Base-by-base conservation (phyloP, 306 rosid genomes). In the Arachis stenosperma region DNA sequence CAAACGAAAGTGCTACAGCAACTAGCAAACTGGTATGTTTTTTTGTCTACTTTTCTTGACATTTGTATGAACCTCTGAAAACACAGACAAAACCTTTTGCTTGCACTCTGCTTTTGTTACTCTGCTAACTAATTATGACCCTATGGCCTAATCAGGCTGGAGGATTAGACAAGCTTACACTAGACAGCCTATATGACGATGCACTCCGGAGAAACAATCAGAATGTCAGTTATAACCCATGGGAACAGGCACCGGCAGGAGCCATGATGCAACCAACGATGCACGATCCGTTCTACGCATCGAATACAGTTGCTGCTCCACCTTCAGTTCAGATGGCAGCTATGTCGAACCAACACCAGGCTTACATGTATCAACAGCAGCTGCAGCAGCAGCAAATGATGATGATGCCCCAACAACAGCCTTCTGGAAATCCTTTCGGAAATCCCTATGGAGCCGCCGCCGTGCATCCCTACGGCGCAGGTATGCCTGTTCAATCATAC, bases 161-260 rank as follows among this genome's bases (percentile, higher is more conserved):
- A 77, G 99, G 99, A 27, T 83, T 95, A 39, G 99, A 95, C 92
- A 66, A 73, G 83, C 98, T 95, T 82, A 95, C 97, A 14, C 81
- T 95, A 69, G 98, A 95, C 89, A 95, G 99, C 81, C 86, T 95
- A 58, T 95, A 95, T 1, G 97, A 95, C 17, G 99, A 95, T 80
- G 99, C 99, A 15, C 83, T 90, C 50, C 86, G 98, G 82, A 84
- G 98, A 86, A 94, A 64, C 83, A 90, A 75, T 87, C 99, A 92
- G 82, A 88, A 82, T 47, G 90, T 70, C 69, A 95, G 99, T 87
- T 88, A 92, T 80, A 95, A 91, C 84, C 99, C 98, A 61, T 95
- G 99, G 99, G 98, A 90, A 77, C 85, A 83, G n/a, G 83, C 78
- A 59, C 91, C 92, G 1, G 27, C 8, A 0, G 96, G 90, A 71